phyloP scores from a whole-genome alignment of 805 yeast genomes.

The Cyberlindnera maritima region DNA sequence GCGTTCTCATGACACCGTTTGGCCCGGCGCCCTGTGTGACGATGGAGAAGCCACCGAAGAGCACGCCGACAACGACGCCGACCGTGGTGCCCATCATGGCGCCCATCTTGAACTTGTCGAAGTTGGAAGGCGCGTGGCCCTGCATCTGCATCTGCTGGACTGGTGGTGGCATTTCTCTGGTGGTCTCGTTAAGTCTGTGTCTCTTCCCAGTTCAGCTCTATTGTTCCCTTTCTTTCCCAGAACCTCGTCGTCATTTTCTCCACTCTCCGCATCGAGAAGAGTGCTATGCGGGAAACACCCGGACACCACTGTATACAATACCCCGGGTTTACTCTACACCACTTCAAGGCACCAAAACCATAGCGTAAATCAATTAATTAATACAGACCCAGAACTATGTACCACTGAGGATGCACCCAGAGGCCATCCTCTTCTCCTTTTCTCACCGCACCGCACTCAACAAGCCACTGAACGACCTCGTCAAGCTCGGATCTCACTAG shows the following conservation, averaged over 20 bases:
- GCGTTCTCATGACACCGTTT: constrained; percentile 91
- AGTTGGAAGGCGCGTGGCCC: constrained; percentile 71
- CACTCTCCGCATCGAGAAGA: neutral
- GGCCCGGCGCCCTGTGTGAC: constrained; percentile 97
- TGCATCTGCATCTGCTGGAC: constrained; percentile 59
- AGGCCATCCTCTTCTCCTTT: constrained; percentile 37
- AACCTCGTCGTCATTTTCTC: neutral
- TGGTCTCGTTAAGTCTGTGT: no score
- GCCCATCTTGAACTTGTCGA: constrained; percentile 98
- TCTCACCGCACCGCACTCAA: constrained; percentile 35
- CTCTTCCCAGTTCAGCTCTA: no score
- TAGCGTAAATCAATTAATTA: neutral
- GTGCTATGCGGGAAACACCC: neutral
- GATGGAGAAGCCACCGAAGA: constrained; percentile 92
- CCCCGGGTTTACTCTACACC: no score
- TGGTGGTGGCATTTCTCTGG: constrained; percentile 53
- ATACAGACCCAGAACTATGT: constrained; percentile 34
- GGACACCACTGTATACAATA: neutral
- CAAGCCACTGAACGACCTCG: constrained; percentile 45
- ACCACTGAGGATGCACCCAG: constrained; percentile 48
- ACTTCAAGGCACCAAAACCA: no score
- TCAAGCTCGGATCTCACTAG: constrained; percentile 33
- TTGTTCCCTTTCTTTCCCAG: no score
- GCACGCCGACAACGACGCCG: constrained; percentile 92
- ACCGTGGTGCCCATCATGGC: constrained; percentile 83